Percentiles rank a stretch among this genome's conserved stretches.
Conservation (phyloP, 805 yeast species). For the Nakazawaea wyomingensis region DNA sequence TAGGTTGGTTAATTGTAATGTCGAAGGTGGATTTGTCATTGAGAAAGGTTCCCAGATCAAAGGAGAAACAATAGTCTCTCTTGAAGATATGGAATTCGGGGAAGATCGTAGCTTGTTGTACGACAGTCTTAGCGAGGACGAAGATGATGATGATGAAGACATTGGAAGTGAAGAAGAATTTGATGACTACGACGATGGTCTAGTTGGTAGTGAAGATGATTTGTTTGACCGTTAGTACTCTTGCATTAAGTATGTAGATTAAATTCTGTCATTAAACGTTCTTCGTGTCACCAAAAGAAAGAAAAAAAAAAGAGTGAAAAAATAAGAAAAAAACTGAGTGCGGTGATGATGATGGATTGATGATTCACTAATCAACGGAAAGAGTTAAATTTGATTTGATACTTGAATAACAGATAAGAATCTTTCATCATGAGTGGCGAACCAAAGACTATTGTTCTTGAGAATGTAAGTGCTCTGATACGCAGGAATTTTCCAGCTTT, state of each 20-base stretch:
- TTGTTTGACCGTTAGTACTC: conserved; percentile 13
- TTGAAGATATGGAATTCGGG: conserved; percentile 22
- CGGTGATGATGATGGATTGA: neutral
- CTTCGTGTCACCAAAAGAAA: conserved; percentile 1
- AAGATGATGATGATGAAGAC: conserved; percentile 24
- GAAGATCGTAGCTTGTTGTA: conserved; percentile 18
- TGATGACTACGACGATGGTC: conserved; percentile 43
- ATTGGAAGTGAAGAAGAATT: conserved; percentile 38
- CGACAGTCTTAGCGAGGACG: conserved; percentile 23
- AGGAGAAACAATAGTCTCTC: conserved; percentile 30
- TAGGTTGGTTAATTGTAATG: conserved; percentile 72
- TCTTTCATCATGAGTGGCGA: conserved; percentile 18
- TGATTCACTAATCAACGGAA: no score
- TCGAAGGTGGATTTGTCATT: conserved; percentile 76
- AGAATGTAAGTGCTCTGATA: conserved; percentile 29
- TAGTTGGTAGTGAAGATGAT: conserved; percentile 52
- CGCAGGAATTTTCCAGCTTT: no score
- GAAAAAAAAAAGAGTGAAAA: neutral
- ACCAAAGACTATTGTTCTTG: conserved; percentile 34
- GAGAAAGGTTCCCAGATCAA: conserved; percentile 43
- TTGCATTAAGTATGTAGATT: neutral
- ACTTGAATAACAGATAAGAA: no score
- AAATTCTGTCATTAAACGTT: neutral
- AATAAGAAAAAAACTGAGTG: neutral
- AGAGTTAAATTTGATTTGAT: no score